Base-by-base conservation (phyloP, 345 rosid species). In the Anastatica hierochuntica region DNA sequence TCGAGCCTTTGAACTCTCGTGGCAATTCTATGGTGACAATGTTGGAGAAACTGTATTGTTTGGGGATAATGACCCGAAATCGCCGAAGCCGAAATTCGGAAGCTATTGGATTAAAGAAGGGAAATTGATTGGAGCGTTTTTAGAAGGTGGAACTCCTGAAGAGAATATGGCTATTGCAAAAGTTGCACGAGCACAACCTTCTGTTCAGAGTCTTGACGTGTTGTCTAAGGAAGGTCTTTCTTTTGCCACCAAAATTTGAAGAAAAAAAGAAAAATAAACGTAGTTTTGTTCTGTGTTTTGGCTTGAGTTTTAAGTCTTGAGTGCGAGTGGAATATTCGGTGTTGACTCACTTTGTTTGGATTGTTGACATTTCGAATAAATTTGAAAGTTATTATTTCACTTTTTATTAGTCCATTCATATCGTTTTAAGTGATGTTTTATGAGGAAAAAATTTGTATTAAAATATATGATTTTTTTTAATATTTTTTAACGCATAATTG, bases 21-120 rank as follows among this genome's bases (percentile, higher is more conserved):
- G 97, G 98, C 98, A 88, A 43, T 92, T 92, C 82, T 92, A 92
- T 3, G 98, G 98, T 27, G 98, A 88, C 79, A 92, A 88, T 14
- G 69, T 57, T 20, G 73, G 73, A 48, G 73, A 69, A 20, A 36
- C 56, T 10, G 94, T 92, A 50, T 70, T 92, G 15, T 88, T 92
- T 14, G 98, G 97, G 8, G 84, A 85, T 71, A 81, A 44, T 56
- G 58, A 75, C 54, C 95, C 82, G 1, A 43, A 74, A 34, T 72
- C 85, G 12, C 43, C 77, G 8, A 82, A 79, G 43, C 80, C 90
- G 1, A 92, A 92, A 66, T 92, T 92, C 38, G 96, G 98, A 11
- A 30, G 88, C 33, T 92, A 80, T 67, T 92, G 96, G 98, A 58
- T 92, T 49, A 82, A 92, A 54, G 83, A 92, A 3, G 88, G 96